Evolutionary conservation across 2,329 filamentous ascomycete genomes (phyloP), one percentile per base, ranked within the genome.

Genomic region (Alternaria solani): DNA sequence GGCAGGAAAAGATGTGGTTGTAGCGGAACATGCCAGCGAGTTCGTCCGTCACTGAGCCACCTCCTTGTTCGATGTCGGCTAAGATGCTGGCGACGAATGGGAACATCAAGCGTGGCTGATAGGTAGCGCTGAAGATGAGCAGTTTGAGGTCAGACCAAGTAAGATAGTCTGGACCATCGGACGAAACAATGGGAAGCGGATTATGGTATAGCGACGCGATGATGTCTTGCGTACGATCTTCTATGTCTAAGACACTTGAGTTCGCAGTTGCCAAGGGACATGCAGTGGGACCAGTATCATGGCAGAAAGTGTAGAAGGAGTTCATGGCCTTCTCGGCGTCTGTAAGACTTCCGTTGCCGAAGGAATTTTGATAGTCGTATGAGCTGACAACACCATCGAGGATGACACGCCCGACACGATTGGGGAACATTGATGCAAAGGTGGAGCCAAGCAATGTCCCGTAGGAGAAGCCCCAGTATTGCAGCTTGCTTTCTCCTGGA

Each of bases 391-490:
- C 80, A 5, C 82, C 83, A 62, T 85, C 83, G 1, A 85, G 65
- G 7, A 79, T 59, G 9, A 76, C 20, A 14, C 75, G 70, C 2
- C 71, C 73, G 11, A 79, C 71, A n/a, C 76, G 74, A 20, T 76
- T 67, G 4, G 78, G 76, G 44, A 73, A 78, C 76, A 80, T 78
- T 28, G 74, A 75, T 5, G 76, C 75, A 53, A 79, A 79, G 1
- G 76, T 79, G 0, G 67, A 63, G 1, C 78, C 78, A 6, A 80
- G 73, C 30, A 81, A 76, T 0, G 83, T 81, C 1, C 84, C 84
- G 52, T 85, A 85, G 7, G 79, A 82, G 56, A 84, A 78, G 4
- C 83, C 83, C 70, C 75, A 79, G 65, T 81, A 83, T 23, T 82
- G 75, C 14, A 85, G 62, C 49, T 75, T 74, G 14, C 67, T 61